Evolutionary conservation across 257 asterid species (phyloP), one percentile per base, ranked within the genome.

Genomic region (Salvia splendens): DNA sequence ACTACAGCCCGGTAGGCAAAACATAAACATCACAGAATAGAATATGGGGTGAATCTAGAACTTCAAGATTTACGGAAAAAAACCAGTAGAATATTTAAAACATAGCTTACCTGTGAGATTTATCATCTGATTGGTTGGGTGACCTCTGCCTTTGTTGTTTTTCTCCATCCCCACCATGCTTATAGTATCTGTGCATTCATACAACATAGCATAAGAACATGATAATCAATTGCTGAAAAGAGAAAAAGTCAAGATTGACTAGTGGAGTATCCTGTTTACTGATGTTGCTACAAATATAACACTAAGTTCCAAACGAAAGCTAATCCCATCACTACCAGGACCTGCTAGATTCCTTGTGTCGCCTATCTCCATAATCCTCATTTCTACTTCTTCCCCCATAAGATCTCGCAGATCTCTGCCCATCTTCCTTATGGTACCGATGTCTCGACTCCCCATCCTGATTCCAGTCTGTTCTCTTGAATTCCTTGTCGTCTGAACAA

Each of bases 291-390:
- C 73, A 64, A 69, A 61, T 60, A 65, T 40, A 56, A 58, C 30
- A 41, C 55, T 28, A 40, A 35, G 54, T 59, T 57, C 54, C 33
- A 56, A 72, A 57, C 43, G 33, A 58, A 71, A 43, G 16, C 4
- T 4, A 63, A 52, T 35, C 53, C 64, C 12, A 67, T 52, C 49
- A 46, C 35, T 53, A 77, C 84, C 38, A 41, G 8, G 42, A 84
- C 89, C 89, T 82, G 87, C 79, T 80, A 73, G 78, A 80, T 72
- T 77, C 78, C 32, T 73, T 73, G 76, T 65, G 69, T 61, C 82
- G 58, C 49, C 80, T 71, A 66, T 17, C 77, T 71, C 77, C 75
- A 71, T 81, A 67, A 72, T 82, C 84, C 66, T 78, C 90, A 50
- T 75, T 65, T 48, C 72, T 75, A 48, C 75, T 77, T 71, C 81